A percentile compares a stretch with the other conserved stretches of the same genome.
phyloP scores from a whole-genome alignment of 2,329 filamentous ascomycete species.

The Chrysosporium keratinophilum region DNA sequence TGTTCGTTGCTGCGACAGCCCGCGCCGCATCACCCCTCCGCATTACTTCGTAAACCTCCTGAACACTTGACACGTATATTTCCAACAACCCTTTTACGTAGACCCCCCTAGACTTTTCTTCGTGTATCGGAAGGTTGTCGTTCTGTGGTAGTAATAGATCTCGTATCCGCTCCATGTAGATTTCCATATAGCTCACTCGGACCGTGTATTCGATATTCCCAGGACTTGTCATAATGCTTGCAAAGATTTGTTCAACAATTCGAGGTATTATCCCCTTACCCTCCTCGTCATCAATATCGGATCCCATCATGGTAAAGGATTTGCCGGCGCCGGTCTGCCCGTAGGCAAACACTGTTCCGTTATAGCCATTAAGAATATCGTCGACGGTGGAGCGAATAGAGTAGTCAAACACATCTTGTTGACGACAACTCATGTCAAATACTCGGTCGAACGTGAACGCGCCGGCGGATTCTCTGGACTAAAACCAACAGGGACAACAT shows the following conservation, averaged over 20 bases:
- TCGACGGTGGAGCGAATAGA: slow-evolving; percentile 93
- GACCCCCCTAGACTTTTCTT: slow-evolving; percentile 90
- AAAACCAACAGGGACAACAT: slow-evolving; percentile 17
- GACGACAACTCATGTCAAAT: slow-evolving; percentile 85
- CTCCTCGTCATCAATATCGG: slow-evolving; percentile 80
- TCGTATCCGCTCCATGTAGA: slow-evolving; percentile 98
- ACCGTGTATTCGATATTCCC: slow-evolving; percentile 98
- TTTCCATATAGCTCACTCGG: slow-evolving; percentile 97
- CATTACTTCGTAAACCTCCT: slow-evolving; percentile 96
- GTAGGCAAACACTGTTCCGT: slow-evolving; percentile 97
- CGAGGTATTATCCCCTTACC: slow-evolving; percentile 91
- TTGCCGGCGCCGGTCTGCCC: slow-evolving; percentile 97
- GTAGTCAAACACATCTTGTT: slow-evolving; percentile 94
- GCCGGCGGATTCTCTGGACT: slow-evolving; percentile 75
- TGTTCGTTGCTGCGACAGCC: slow-evolving; percentile 93
- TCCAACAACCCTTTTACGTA: slow-evolving; percentile 93
- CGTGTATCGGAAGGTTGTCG: slow-evolving; percentile 94
- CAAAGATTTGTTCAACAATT: slow-evolving; percentile 95
- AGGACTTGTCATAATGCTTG: slow-evolving; percentile 83
- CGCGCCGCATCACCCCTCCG: slow-evolving; percentile 78
- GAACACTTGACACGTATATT: slow-evolving; percentile 89
- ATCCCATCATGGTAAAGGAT: slow-evolving; percentile 98
- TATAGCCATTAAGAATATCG: slow-evolving; percentile 97
- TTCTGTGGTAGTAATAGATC: slow-evolving; percentile 87
- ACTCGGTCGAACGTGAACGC: slow-evolving; percentile 95